These are phyloP conservation scores for Fusarium sp. DNA, from an alignment of 2,329 filamentous ascomycete genomes.

Conservation along the genomic window DNA sequence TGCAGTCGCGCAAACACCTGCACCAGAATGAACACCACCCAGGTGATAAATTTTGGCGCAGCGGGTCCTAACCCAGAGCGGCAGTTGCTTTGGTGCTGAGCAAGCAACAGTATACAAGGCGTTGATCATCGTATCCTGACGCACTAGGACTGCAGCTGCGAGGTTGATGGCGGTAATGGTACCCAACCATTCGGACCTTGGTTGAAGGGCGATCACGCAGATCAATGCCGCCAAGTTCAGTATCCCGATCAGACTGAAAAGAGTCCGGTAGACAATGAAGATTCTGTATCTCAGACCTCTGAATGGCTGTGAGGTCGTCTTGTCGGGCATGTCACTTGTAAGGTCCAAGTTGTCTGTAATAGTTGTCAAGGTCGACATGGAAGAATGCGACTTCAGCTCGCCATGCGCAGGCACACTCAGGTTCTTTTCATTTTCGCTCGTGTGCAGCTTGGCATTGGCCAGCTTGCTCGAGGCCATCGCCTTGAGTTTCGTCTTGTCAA, in stretches of 20 bases:
- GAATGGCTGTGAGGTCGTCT: constrained; percentile 57
- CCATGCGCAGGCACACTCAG: constrained; percentile 12
- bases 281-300: constrained; percentile 61
- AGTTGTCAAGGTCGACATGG: constrained; percentile 49
- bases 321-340: constrained; percentile 56
- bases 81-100: constrained; percentile 62
- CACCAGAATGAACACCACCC: constrained; percentile 67
- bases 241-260: constrained; percentile 69
- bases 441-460: constrained; percentile 9
- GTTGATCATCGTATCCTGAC: constrained; percentile 70
- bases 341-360: constrained; percentile 52
- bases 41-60: constrained; percentile 68
- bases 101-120: constrained; percentile 63
- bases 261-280: constrained; percentile 69
- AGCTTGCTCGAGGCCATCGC: constrained; percentile 48
- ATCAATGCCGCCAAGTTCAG: constrained; percentile 66
- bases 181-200: constrained; percentile 57
- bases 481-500: constrained; percentile 66
- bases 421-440: constrained; percentile 17
- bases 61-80: constrained; percentile 64
- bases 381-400: constrained; percentile 52
- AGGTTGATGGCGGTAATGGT: constrained; percentile 66
- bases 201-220: constrained; percentile 56
- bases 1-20: constrained; percentile 64
- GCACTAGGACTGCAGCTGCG: constrained; percentile 64